Evolutionary conservation across 2,329 filamentous ascomycete genomes (phyloP).

Genomic region (Lasiodiplodia gonubiensis): DNA sequence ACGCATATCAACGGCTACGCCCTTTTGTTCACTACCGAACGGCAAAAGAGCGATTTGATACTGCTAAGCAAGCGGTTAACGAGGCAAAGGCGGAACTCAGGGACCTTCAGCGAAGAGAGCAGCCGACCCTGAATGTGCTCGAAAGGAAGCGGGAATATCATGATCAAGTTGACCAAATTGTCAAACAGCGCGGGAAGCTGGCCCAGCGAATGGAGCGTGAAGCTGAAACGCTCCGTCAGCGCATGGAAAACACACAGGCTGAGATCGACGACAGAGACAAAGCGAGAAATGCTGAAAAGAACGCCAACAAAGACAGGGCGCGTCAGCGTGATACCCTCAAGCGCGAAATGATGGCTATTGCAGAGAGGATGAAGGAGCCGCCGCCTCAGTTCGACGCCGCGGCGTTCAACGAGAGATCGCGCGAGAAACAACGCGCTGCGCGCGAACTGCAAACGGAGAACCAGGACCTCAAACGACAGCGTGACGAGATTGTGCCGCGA

Average conservation of each 20-base stretch:
- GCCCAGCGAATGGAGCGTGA: slow-evolving; percentile 40
- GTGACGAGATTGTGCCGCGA: slow-evolving; percentile 33
- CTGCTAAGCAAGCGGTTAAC: slow-evolving; percentile 57
- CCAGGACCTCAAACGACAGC: slow-evolving; percentile 21
- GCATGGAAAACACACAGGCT: slow-evolving; percentile 52
- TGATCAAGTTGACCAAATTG: slow-evolving; percentile 60
- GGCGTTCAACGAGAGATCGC: slow-evolving; percentile 74
- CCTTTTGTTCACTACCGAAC: slow-evolving; percentile 70
- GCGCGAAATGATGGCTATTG: slow-evolving; percentile 57
- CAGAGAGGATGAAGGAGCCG: slow-evolving; percentile 63
- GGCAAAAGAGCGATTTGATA: slow-evolving; percentile 54
- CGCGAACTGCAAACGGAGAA: slow-evolving; percentile 57
- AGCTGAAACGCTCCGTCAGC: slow-evolving; percentile 35
- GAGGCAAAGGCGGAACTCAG: slow-evolving; percentile 58
- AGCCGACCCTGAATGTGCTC: slow-evolving; percentile 72
- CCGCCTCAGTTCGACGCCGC: slow-evolving; percentile 71
- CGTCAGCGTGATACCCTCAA: slow-evolving; percentile 27
- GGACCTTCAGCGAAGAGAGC: slow-evolving; percentile 66
- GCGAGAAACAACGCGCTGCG: slow-evolving; percentile 58
- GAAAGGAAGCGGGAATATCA: slow-evolving; percentile 73
- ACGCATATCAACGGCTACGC: slow-evolving; percentile 68
- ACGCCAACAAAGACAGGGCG: slow-evolving; percentile 39
- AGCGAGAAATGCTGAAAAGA: slow-evolving; percentile 50
- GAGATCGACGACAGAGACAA: slow-evolving; percentile 45
- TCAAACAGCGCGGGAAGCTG: slow-evolving; percentile 60